Evolutionary conservation across 2,329 filamentous ascomycete species (phyloP).

Genomic region (Aciculosporium take): DNA sequence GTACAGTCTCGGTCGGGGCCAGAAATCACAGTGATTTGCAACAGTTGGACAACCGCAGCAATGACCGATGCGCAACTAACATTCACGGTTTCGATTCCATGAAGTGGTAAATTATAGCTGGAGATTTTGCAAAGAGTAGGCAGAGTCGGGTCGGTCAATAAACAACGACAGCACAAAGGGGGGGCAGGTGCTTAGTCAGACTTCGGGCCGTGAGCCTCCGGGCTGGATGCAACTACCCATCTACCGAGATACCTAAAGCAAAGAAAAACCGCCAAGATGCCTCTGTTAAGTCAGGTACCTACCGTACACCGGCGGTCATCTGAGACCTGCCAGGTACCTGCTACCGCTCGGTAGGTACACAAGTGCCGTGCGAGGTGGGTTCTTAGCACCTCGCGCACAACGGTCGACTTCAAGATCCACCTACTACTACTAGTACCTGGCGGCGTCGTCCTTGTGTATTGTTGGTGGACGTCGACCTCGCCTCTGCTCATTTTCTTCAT

Average conservation of each 20-base stretch:
- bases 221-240: not conserved
- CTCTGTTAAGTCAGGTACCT: too few species aligned
- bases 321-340: too few species aligned
- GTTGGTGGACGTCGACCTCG: not conserved
- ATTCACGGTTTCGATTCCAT: not conserved
- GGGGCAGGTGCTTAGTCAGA: not conserved
- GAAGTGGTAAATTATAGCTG: not conserved
- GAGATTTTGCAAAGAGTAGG: too few species aligned
- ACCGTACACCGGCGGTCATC: too few species aligned
- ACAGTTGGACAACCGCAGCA: not conserved
- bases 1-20: not conserved
- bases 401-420: not conserved
- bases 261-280: too few species aligned
- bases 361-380: too few species aligned
- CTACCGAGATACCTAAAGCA: too few species aligned
- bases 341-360: too few species aligned
- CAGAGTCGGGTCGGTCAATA: not conserved
- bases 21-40: not conserved
- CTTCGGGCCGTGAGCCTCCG: not conserved
- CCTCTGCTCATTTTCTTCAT: not conserved
- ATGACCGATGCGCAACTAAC: not conserved
- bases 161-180: not conserved
- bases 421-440: too few species aligned
- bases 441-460: not conserved
- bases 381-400: too few species aligned